Percentiles rank a stretch among this genome's conserved stretches.
Evolutionary conservation across 768 basidiomycete species (phyloP).

Genomic region (Rhodotorula graminis): DNA sequence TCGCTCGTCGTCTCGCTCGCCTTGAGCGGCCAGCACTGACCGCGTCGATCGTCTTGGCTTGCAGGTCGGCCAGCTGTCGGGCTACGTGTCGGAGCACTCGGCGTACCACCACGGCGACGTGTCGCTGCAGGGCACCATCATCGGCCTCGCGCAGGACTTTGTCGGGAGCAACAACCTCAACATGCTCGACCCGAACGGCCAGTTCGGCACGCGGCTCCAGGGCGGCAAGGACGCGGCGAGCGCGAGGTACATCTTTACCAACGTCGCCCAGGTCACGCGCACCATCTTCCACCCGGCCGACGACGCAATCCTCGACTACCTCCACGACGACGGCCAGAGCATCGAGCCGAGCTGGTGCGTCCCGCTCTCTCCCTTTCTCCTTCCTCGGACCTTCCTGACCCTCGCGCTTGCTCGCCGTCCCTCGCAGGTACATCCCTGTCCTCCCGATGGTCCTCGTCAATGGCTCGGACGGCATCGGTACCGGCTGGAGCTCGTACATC

Average conservation of each 20-base stretch:
- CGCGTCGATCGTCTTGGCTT: neutral
- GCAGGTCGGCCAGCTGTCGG: constrained; percentile 87
- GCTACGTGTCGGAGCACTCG: constrained; percentile 88
- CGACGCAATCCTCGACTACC: constrained; percentile 74
- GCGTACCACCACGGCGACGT: constrained; percentile 96
- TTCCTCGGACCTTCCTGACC: neutral
- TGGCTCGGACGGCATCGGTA: constrained; percentile 95
- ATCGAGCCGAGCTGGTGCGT: constrained; percentile 80
- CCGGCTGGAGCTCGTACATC: constrained; percentile 91
- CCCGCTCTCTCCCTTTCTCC: too few relatives aligned
- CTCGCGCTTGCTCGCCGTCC: neutral
- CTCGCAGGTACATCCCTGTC: constrained; percentile 66
- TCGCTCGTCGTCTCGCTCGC: neutral
- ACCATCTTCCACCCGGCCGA: constrained; percentile 75
- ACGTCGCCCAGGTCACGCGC: constrained; percentile 67
- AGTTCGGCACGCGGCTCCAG: constrained; percentile 78
- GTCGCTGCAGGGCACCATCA: constrained; percentile 79
- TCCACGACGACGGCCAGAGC: constrained; percentile 73
- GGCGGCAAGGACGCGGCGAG: constrained; percentile 97
- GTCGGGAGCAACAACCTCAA: constrained; percentile 96
- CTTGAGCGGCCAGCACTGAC: too few relatives aligned
- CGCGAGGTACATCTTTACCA: constrained; percentile 91
- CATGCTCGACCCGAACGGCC: constrained; percentile 77
- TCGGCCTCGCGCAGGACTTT: constrained; percentile 87
- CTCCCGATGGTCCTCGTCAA: constrained; percentile 85